These are phyloP conservation scores for Clavispora fructus DNA, from an alignment of 805 yeast genomes.

Conservation along the genomic window DNA sequence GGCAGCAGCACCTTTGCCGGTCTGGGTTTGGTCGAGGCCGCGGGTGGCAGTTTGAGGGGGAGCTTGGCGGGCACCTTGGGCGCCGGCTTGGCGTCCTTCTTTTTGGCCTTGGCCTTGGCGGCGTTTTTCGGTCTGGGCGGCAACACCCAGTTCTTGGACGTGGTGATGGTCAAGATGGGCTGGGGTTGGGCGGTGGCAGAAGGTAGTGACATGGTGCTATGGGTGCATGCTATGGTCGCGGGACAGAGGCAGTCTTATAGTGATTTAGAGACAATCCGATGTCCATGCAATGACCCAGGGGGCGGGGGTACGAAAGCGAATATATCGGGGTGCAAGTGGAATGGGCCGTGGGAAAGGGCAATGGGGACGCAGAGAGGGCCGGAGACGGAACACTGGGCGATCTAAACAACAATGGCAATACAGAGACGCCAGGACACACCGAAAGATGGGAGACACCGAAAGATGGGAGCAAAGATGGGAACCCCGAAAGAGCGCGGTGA, in stretches of 20 bases:
- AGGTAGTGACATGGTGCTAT: conserved; percentile 8
- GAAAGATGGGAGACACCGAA: no score
- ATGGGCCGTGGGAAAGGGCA: neutral
- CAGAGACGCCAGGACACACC: no score
- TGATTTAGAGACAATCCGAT: no score
- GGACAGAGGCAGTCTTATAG: neutral
- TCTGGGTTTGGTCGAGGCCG: neutral
- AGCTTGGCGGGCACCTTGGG: neutral
- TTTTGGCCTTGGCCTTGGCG: conserved; percentile 13
- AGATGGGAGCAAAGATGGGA: neutral
- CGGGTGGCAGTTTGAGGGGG: no score
- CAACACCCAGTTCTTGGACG: conserved; percentile 17
- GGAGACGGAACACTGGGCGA: no score
- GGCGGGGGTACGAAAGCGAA: neutral
- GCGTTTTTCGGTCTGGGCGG: conserved; percentile 18
- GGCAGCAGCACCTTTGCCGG: neutral
- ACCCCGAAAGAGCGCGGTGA: neutral
- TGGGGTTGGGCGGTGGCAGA: conserved; percentile 5
- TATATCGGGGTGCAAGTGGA: neutral
- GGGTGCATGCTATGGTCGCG: conserved; percentile 8
- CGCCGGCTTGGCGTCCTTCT: conserved; percentile 20
- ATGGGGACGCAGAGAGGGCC: no score
- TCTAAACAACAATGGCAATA: no score
- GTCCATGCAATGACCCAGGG: no score
- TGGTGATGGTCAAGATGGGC: conserved; percentile 16